A percentile compares a stretch with the other conserved stretches of the same genome.
Conservation (phyloP, 1,284 basidiomycete species). For the Kwoniella shivajii region DNA sequence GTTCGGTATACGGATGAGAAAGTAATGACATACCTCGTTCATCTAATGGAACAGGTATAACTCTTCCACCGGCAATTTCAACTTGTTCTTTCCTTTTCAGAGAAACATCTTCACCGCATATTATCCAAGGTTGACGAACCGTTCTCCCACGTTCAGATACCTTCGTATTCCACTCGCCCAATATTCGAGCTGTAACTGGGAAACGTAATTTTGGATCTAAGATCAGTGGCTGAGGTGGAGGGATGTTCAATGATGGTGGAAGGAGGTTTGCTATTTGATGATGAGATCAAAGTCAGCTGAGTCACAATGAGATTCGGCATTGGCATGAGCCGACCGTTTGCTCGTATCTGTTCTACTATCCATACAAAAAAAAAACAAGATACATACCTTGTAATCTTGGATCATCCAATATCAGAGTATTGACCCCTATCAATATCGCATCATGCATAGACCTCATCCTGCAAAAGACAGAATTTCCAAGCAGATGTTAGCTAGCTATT, state of each 20-base stretch:
- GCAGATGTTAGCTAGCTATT: background rate
- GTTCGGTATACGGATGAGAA: no score
- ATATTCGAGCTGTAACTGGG: slow-evolving; percentile 68
- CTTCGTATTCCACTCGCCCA: slow-evolving; percentile 53
- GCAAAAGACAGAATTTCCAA: background rate
- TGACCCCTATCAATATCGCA: slow-evolving; percentile 87
- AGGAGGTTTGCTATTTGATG: slow-evolving; percentile 46
- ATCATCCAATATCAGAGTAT: slow-evolving; percentile 87
- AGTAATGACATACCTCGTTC: slow-evolving; percentile 55
- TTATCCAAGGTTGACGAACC: slow-evolving; percentile 75
- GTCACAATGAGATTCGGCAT: background rate
- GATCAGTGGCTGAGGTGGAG: slow-evolving; percentile 78
- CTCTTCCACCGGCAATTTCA: slow-evolving; percentile 48
- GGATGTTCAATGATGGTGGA: slow-evolving; percentile 35
- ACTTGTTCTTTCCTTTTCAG: slow-evolving; percentile 28
- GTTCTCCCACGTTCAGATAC: slow-evolving; percentile 40
- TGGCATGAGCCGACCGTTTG: no score
- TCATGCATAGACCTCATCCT: slow-evolving; percentile 90
- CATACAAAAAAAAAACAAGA: background rate
- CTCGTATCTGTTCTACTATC: background rate
- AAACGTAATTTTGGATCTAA: slow-evolving; percentile 77
- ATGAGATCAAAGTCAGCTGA: background rate
- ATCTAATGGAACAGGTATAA: slow-evolving; percentile 48
- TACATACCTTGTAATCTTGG: slow-evolving; percentile 85
- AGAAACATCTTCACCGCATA: slow-evolving; percentile 57